Evolutionary conservation across 768 basidiomycete genomes (phyloP), one percentile per base, ranked within the genome.

Genomic region (Phanerodontia chrysosporium): DNA sequence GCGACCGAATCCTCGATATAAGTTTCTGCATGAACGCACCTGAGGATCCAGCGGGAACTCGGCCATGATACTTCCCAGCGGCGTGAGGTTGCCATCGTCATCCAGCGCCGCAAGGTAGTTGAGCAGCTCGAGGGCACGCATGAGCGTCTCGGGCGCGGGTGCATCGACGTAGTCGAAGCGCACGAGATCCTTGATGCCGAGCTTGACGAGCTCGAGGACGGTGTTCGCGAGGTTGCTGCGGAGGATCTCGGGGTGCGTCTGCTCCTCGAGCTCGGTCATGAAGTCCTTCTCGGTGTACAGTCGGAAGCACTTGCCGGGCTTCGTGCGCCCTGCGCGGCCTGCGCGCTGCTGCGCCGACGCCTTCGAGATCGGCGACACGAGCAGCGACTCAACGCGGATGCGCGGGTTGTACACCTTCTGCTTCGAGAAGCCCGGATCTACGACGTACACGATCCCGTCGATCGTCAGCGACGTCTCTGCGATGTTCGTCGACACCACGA

Each of bases 1-100:
- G n/a, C 42, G 49, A 28, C 45, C 18, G 24, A 6, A n/a, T 29
- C 49, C 25, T 25, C 12, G 12, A 52, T 14, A n/a, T n/a, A n/a
- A 3, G 36, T 21, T 28, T 28, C n/a, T 3, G 22, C 5, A 27
- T n/a, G 32, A 14, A 60, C 79, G 36, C 64, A 90, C 91, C 79
- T 95, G 95, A 42, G 96, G 97, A 72, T 98, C 97, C n/a, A 99
- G 81, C 13, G 96, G 97, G 78, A 98, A 98, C 65, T 98, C 94
- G 0, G 97, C 96, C 96, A 98, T 98, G 60, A 93, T 88, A 36
- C 75, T 78, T 3, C 97, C 97, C 8, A 98, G 76, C 0, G 85
- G 73, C 0, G 97, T 98, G 58, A 99, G 72, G 53, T 92, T 85
- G 12, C 97, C 95, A 2, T 97, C 94, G 65, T 98, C 95, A 67